Percentiles rank a stretch among this genome's conserved stretches.
Evolutionary conservation across 139 green algal species (phyloP).

Genomic region (Ettlia oleoabundans): DNA sequence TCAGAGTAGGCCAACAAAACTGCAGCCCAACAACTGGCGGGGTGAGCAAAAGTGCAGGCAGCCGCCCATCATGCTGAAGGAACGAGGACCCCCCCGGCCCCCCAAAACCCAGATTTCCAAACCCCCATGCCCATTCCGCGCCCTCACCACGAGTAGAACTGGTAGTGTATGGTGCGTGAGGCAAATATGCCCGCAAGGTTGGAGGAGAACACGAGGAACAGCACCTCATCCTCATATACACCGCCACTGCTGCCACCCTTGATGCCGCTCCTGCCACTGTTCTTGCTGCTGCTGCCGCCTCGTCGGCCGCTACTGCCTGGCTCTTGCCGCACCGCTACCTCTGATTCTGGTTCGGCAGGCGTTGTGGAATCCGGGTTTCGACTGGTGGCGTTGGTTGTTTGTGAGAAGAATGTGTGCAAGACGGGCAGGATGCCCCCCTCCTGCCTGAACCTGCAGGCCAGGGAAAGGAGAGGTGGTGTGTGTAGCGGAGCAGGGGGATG

Average conservation of each 20-base stretch:
- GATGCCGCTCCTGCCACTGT: not conserved
- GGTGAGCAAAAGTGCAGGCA: no score
- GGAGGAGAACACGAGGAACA: slow-evolving; percentile 67
- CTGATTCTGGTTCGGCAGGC: not conserved
- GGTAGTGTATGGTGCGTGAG: slow-evolving; percentile 85
- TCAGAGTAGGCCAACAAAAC: no score
- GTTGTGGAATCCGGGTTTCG: no score
- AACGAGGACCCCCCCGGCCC: no score
- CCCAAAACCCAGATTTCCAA: no score
- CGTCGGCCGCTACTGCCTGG: not conserved
- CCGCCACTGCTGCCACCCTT: not conserved
- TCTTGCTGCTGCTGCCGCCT: not conserved
- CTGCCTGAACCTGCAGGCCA: not conserved
- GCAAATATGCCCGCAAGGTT: slow-evolving; percentile 85
- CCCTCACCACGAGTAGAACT: slow-evolving; percentile 90
- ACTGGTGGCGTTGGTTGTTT: not conserved
- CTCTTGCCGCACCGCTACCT: not conserved
- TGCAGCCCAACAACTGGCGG: no score
- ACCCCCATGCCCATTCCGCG: not conserved
- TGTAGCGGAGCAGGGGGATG: slow-evolving; percentile 64
- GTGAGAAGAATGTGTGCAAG: slow-evolving; percentile 12
- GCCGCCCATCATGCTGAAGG: no score
- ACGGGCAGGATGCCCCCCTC: slow-evolving; percentile 14
- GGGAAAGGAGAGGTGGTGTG: slow-evolving; percentile 66
- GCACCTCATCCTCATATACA: slow-evolving; percentile 1